Evolutionary conservation across 2,329 filamentous ascomycete genomes (phyloP).

Genomic region (Pseudogymnoascus sp.): DNA sequence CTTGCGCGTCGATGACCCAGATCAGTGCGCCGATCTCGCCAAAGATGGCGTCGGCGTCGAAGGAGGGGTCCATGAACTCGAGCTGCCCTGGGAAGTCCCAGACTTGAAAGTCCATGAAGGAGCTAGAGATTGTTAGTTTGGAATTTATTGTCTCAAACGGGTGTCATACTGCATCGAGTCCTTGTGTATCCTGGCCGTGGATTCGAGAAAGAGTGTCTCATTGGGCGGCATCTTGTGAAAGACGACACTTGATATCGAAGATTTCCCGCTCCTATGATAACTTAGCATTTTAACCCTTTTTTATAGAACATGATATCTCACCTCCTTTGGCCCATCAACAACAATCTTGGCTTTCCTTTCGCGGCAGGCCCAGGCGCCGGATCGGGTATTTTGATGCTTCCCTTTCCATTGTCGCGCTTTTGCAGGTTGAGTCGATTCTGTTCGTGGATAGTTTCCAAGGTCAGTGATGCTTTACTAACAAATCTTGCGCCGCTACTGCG

Average conservation of each 20-base stretch:
- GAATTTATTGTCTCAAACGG: constrained; percentile 4
- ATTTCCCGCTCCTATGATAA: constrained; percentile 77
- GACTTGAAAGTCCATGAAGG: constrained; percentile 98
- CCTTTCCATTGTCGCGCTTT: constrained; percentile 32
- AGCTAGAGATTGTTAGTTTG: constrained; percentile 44
- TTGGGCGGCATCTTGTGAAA: constrained; percentile 96
- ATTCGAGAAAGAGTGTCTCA: constrained; percentile 92
- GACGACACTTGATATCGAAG: constrained; percentile 97
- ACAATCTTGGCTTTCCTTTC: constrained; percentile 69
- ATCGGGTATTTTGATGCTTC: constrained; percentile 40
- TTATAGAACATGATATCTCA: constrained; percentile 34
- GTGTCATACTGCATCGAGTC: constrained; percentile 79
- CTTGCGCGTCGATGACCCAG: constrained; percentile 97
- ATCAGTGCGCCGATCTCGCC: constrained; percentile 89
- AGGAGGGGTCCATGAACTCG: constrained; percentile 81
- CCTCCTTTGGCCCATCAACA: constrained; percentile 95
- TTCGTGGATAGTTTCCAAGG: constrained; percentile 53
- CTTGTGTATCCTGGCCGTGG: constrained; percentile 88
- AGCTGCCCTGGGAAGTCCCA: constrained; percentile 97
- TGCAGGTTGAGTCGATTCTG: constrained; percentile 50
- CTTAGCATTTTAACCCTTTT: constrained; percentile 17
- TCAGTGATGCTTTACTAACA: constrained; percentile 54
- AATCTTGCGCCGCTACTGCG: constrained; percentile 32
- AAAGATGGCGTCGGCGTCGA: constrained; percentile 90
- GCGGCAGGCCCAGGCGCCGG: constrained; percentile 39